Conservation (phyloP, 192 early-diverging fungal species). For the Funneliformis geosporum region DNA sequence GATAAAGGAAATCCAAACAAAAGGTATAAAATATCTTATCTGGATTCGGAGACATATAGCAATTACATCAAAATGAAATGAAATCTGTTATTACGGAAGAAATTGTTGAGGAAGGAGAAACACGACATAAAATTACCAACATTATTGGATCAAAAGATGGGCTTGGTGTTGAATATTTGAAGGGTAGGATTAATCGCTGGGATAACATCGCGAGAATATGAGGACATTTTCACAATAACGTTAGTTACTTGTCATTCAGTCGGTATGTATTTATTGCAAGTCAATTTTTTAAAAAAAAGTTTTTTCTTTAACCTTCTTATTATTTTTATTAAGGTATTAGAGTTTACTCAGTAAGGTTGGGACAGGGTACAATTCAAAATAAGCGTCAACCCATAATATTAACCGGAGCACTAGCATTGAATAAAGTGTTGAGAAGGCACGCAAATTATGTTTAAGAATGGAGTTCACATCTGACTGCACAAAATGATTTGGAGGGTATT, state of each 20-base stretch:
- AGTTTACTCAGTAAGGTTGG: constrained; percentile 97
- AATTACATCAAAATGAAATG: constrained; percentile 54
- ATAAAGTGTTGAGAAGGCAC: constrained; percentile 98
- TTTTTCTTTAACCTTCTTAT: neutral
- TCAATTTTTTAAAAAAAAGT: neutral
- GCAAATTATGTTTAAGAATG: constrained; percentile 99
- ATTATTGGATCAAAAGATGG: constrained; percentile 88
- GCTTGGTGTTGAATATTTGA: constrained; percentile 96
- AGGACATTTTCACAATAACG: constrained; percentile 97
- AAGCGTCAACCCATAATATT: constrained; percentile 98
- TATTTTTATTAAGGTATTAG: constrained; percentile 69
- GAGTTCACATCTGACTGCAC: constrained; percentile 93
- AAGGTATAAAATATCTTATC: constrained; percentile 92
- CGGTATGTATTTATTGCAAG: constrained; percentile 48
- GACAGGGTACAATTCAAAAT: constrained; percentile 95
- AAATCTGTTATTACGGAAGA: constrained; percentile 75
- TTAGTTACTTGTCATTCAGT: constrained; percentile 97
- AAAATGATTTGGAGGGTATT: too few relatives aligned
- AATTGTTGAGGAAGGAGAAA: constrained; percentile 73
- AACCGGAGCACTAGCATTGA: constrained; percentile 94
- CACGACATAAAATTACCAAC: constrained; percentile 79
- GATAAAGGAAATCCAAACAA: constrained; percentile 76
- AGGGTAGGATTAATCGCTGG: constrained; percentile 97
- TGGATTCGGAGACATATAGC: constrained; percentile 71
- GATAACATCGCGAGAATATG: constrained; percentile 91